Conservation (phyloP, 805 yeast genomes). For the Suhomyces prunicola region DNA sequence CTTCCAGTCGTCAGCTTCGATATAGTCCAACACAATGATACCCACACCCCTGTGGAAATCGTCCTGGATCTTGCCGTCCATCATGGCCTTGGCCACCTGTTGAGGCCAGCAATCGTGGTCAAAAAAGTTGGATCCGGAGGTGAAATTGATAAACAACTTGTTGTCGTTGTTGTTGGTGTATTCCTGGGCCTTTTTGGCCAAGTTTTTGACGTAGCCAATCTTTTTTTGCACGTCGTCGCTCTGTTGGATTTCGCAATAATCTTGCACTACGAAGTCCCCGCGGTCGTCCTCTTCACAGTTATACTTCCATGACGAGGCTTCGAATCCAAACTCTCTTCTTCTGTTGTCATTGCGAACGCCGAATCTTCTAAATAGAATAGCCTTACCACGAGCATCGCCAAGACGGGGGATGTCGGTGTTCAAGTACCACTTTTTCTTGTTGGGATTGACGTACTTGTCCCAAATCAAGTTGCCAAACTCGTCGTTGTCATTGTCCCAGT, state of each 20-base stretch:
- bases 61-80: constrained; percentile 42
- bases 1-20: constrained; percentile 60
- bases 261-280: constrained; percentile 64
- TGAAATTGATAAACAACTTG: constrained; percentile 67
- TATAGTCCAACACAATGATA: constrained; percentile 64
- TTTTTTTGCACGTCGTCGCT: constrained; percentile 55
- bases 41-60: constrained; percentile 57
- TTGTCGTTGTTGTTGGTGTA: constrained; percentile 45
- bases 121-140: constrained; percentile 71
- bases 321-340: constrained; percentile 54
- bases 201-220: constrained; percentile 52
- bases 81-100: constrained; percentile 54
- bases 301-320: constrained; percentile 65
- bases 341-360: constrained; percentile 52
- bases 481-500: constrained; percentile 60
- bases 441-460: constrained; percentile 50
- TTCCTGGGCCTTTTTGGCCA: constrained; percentile 51
- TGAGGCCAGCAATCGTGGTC: constrained; percentile 74
- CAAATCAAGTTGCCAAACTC: constrained; percentile 64
- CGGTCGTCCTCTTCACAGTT: constrained; percentile 65
- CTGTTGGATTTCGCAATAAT: constrained; percentile 61
- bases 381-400: constrained; percentile 65
- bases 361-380: constrained; percentile 64
- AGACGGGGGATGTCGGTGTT: constrained; percentile 53
- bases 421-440: constrained; percentile 59